Evolutionary conservation across 176 grass and related monocot genomes (phyloP), one percentile per base, ranked within the genome.

Genomic region (Areca catechu): DNA sequence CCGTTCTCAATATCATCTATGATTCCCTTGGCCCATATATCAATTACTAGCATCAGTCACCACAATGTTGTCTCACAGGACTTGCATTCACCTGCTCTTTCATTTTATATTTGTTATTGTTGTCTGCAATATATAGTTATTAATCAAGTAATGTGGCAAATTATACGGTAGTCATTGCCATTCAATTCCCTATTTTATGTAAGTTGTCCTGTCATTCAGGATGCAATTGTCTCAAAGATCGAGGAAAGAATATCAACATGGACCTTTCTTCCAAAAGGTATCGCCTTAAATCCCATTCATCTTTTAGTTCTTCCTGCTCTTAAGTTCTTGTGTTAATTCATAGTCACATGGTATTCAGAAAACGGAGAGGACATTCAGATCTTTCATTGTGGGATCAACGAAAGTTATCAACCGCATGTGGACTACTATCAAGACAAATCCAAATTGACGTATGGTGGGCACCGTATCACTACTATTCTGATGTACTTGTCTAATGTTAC

Each of bases 261-360:
- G 91, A 90, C 74, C 56, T 82, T 96, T 83, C 80, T 96, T 87
- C 86, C 91, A 66, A 84, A 77, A 90, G 91, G 91, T 87, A 79
- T 24, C 2, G 24, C 22, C 58, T 12, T 43, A 4, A 66, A 34
- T 60, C 14, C 51, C 43, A 7, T 5, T 51, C 10, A 24, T 17
- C 24, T 43, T 43, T 12, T 43, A 50, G 4, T 51, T 24, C 16
- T 4, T n/a, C 50, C 48, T 49, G 29, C 12, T 58, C 15, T 59
- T 19, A 50, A 5, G 24, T 28, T 57, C 24, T 22, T 58, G 22
- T 14, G 16, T 19, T 20, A 21, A 16, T 54, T 16, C 3, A 37
- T 72, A 37, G 52, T 61, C 24, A 58, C 54, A 16, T 69, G 58
- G 24, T 74, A 52, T 68, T 74, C 67, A 96, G 83, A 90, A 23